Base-by-base conservation (phyloP, 139 green algal genomes). In the Auxenochlorella pyrenoidosa region DNA sequence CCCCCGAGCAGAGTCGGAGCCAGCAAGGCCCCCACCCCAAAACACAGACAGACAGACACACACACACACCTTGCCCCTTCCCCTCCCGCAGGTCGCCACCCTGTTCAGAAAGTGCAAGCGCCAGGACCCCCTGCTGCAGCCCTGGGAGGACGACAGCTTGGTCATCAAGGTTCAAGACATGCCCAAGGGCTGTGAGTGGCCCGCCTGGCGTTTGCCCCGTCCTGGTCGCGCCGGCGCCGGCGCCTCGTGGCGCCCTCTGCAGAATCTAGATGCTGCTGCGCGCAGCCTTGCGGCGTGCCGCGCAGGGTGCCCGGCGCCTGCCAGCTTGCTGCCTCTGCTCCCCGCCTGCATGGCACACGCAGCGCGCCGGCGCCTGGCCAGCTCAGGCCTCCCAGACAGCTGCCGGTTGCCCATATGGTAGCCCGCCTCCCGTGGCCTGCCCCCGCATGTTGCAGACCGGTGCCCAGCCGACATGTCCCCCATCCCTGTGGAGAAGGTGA, bases 81-180 rank as follows among this genome's bases (percentile, higher is more conserved):
- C 30, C 24, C 24, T 13, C 54, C 2, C 54, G 54, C 66, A 73
- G 66, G 66, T 40, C 13, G 4, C 10, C 34, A 76, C 78, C 13
- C 51, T 71, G 51, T 8, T 75, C 58, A 36, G 38, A 13, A 28
- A 38, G 36, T 84, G 79, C 79, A 5, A 24, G 22, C 58, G 58
- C 15, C 58, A 73, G 79, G 59, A 84, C 79, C 79, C 79, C 30
- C 40, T 41, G 24, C 58, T 84, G 58, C 79, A 84, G 79, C 79
- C 79, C 38, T 84, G 79, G 79, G 58, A 73, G 58, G 58, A 63
- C 2, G 38, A 36, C 58, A 84, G 22, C 59, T 19, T 84, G 21
- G 22, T 6, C 3, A 63, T 75, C 34, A 30, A 19, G 38, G 36
- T 84, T 5, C 12, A 84, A 36, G 10, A 63, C 34, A 19, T 84